Evolutionary conservation across 371 early-diverging fungal genomes (phyloP).

Genomic region (Mucor racemosus): DNA sequence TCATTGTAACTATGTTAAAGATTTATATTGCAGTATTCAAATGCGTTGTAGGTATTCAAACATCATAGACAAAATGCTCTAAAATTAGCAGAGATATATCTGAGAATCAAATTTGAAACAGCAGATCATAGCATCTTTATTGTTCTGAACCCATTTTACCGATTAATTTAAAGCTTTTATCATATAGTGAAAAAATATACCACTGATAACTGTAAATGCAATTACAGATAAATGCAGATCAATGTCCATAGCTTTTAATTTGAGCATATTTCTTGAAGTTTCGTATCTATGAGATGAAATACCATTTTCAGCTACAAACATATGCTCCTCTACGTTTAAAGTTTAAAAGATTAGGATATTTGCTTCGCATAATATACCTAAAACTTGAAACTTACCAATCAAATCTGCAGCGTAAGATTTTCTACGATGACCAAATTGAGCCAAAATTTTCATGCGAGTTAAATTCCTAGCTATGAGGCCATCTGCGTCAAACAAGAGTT

Average conservation of each 20-base stretch:
- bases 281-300: conserved; percentile 10
- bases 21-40: too few relatives aligned
- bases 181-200: not conserved
- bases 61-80: too few relatives aligned
- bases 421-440: conserved; percentile 16
- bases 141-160: not conserved
- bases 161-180: not conserved
- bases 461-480: conserved; percentile 13
- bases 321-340: conserved; percentile 14
- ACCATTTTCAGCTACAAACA: conserved; percentile 11
- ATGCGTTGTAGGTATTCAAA: too few relatives aligned
- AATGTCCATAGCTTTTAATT: conserved; percentile 9
- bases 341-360: too few relatives aligned
- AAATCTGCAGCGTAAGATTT: conserved; percentile 21
- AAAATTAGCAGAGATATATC: too few relatives aligned
- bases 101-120: too few relatives aligned
- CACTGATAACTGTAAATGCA: not conserved
- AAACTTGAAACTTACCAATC: conserved; percentile 1
- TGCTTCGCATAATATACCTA: not conserved
- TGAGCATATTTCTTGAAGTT: conserved; percentile 6
- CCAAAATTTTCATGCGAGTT: conserved; percentile 14
- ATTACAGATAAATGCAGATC: conserved; percentile 13
- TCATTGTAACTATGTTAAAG: too few relatives aligned
- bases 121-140: not conserved
- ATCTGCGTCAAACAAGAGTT: conserved; percentile 7